Percentiles rank a stretch among this genome's conserved stretches.
Evolutionary conservation across 805 yeast genomes (phyloP).

Genomic region (Brettanomyces nanus): DNA sequence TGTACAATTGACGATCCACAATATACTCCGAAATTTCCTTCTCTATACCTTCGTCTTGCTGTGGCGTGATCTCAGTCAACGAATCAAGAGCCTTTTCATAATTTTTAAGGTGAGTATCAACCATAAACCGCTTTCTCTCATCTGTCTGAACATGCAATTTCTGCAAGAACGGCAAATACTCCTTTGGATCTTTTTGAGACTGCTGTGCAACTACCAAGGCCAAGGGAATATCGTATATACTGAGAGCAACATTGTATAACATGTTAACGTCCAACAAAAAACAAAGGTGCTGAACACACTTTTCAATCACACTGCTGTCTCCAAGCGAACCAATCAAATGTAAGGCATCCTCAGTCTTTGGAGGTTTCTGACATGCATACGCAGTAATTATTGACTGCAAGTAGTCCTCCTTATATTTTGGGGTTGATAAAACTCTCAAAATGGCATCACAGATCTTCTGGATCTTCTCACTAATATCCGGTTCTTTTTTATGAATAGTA

Average conservation of each 20-base stretch:
- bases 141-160: constrained; percentile 60
- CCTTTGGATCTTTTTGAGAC: constrained; percentile 96
- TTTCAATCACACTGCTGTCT: constrained; percentile 40
- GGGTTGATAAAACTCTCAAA: constrained; percentile 43
- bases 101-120: constrained; percentile 71
- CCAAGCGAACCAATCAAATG: constrained; percentile 46
- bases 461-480: constrained; percentile 36
- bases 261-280: constrained; percentile 84
- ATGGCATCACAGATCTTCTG: constrained; percentile 72
- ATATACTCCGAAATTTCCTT: constrained; percentile 64
- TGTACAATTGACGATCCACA: constrained; percentile 59
- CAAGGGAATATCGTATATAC: constrained; percentile 73
- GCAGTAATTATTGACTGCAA: constrained; percentile 81
- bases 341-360: constrained; percentile 72
- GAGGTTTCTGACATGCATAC: constrained; percentile 85
- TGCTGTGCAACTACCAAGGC: constrained; percentile 87
- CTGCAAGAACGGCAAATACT: constrained; percentile 87
- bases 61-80: constrained; percentile 38
- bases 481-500: neutral
- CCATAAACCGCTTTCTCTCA: constrained; percentile 60
- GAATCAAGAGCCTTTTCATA: constrained; percentile 62
- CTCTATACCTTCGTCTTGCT: constrained; percentile 27
- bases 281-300: constrained; percentile 73
- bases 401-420: constrained; percentile 47
- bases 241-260: constrained; percentile 71